These are phyloP conservation scores for Alternaria burnsii DNA, from an alignment of 2,329 filamentous ascomycete genomes.

Conservation along the genomic window DNA sequence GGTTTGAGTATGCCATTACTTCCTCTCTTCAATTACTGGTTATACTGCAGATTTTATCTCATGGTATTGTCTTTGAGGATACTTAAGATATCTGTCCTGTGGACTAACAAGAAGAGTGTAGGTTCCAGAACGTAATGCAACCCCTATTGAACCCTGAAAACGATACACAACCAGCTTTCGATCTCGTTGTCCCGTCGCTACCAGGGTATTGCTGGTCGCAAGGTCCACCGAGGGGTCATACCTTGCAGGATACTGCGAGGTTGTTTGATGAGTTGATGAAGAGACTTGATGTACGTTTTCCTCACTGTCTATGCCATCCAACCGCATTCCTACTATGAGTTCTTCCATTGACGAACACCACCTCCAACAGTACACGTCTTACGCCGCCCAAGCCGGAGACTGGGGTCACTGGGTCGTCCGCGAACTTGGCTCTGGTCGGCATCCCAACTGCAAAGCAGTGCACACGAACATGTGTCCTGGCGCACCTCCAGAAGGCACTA, in stretches of 20 bases:
- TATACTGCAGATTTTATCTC: background rate
- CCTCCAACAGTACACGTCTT: slow-evolving; percentile 41
- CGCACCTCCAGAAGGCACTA: slow-evolving; percentile 41
- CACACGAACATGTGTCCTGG: slow-evolving; percentile 56
- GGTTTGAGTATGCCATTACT: slow-evolving; percentile 49
- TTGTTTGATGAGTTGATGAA: slow-evolving; percentile 38
- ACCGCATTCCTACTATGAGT: background rate
- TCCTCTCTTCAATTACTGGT: background rate
- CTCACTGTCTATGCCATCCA: background rate
- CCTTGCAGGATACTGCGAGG: slow-evolving; percentile 56
- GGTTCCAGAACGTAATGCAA: slow-evolving; percentile 48
- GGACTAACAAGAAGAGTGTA: background rate
- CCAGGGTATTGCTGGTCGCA: slow-evolving; percentile 49
- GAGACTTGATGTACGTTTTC: slow-evolving; percentile 39
- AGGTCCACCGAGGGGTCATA: slow-evolving; percentile 41
- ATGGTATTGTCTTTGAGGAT: background rate
- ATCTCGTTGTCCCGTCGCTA: slow-evolving; percentile 66
- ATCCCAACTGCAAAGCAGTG: slow-evolving; percentile 50
- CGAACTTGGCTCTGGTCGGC: slow-evolving; percentile 49
- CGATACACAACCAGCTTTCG: slow-evolving; percentile 54
- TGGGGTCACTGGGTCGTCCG: slow-evolving; percentile 54
- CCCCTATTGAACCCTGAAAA: slow-evolving; percentile 45
- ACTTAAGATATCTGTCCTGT: background rate
- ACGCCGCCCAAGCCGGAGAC: slow-evolving; percentile 53
- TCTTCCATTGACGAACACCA: background rate